phyloP scores from a whole-genome alignment of 805 yeast genomes.

The Barnettozyma californica region DNA sequence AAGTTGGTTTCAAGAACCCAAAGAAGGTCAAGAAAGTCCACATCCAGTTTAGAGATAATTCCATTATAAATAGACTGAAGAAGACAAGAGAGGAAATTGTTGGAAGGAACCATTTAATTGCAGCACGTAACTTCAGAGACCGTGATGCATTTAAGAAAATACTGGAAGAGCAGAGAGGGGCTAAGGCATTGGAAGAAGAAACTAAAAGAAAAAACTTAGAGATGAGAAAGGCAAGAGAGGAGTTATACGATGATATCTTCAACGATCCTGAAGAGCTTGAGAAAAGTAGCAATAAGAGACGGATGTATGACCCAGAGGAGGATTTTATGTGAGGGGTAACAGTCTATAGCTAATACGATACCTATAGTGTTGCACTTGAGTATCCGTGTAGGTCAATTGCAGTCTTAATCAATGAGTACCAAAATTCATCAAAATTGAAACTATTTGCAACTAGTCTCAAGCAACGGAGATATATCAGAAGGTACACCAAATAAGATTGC shows the following conservation, averaged over 20 bases:
- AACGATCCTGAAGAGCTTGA: constrained; percentile 38
- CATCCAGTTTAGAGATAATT: constrained; percentile 52
- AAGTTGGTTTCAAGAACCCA: constrained; percentile 64
- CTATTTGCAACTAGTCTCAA: background rate
- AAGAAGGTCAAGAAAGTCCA: constrained; percentile 47
- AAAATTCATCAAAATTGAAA: no score
- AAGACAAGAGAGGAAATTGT: constrained; percentile 56
- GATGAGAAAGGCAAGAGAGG: constrained; percentile 36
- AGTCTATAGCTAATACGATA: background rate
- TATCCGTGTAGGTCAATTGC: no score
- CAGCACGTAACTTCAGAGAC: constrained; percentile 36
- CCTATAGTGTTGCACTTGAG: background rate
- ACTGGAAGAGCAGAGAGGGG: constrained; percentile 24
- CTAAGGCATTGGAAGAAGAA: constrained; percentile 26
- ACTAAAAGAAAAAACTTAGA: constrained; percentile 33
- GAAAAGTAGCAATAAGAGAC: constrained; percentile 39
- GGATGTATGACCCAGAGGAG: constrained; percentile 52
- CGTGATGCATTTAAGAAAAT: constrained; percentile 23
- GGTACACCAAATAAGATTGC: background rate
- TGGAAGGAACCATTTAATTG: constrained; percentile 26
- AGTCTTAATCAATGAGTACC: background rate
- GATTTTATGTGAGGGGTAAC: constrained; percentile 40
- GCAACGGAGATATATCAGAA: background rate
- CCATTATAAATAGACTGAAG: constrained; percentile 53
- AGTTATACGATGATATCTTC: constrained; percentile 44